A percentile compares a stretch with the other conserved stretches of the same genome.
Conservation (phyloP, 495 filamentous ascomycete species). For the Hypoxylon subgilvum region DNA sequence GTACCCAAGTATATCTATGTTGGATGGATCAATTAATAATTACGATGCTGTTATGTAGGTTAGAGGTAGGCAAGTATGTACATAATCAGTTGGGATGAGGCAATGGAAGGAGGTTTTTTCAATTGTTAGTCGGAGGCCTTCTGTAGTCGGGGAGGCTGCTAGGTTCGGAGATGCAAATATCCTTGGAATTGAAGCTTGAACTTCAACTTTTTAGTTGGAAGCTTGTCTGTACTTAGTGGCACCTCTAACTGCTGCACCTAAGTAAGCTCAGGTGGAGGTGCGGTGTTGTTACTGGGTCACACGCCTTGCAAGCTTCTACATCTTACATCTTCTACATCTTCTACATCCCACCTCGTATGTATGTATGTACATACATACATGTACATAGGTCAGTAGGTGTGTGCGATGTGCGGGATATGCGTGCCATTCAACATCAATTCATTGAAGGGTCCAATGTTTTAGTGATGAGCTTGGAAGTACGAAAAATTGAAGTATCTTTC, state of each 20-base stretch:
- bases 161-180: slow-evolving; percentile 4
- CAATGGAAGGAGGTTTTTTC: slow-evolving; percentile 5
- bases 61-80: neutral
- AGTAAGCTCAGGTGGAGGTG: neutral
- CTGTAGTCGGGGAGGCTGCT: neutral
- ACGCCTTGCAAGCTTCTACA: neutral
- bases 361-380: neutral
- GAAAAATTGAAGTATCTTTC: neutral
- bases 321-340: neutral
- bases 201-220: neutral
- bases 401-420: too few relatives aligned
- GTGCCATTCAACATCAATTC: neutral
- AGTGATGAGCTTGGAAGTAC: too few relatives aligned
- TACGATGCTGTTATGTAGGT: too few relatives aligned
- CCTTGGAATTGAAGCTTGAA: too few relatives aligned
- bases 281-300: neutral
- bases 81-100: slow-evolving; percentile 9
- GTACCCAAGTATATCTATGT: too few relatives aligned
- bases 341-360: neutral
- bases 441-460: too few relatives aligned
- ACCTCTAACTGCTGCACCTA: neutral
- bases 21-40: too few relatives aligned
- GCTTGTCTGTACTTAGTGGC: neutral
- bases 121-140: slow-evolving; percentile 1
- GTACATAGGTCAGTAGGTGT: neutral